These are phyloP conservation scores for Lactarius trivialis DNA, from an alignment of 768 basidiomycete species.

Conservation along the genomic window DNA sequence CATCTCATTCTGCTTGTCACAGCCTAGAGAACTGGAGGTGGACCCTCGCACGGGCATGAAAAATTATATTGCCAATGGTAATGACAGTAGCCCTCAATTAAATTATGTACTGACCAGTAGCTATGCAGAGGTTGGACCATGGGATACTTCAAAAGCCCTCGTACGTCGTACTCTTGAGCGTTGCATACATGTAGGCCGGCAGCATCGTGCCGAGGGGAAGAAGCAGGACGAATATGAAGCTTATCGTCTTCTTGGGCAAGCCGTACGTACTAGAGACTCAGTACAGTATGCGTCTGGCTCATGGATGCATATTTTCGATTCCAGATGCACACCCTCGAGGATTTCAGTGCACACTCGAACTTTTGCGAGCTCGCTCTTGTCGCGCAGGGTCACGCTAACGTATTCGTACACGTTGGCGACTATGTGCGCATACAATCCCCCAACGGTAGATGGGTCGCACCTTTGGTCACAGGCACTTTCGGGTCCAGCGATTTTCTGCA, in stretches of 20 bases:
- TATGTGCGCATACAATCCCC: constrained; percentile 68
- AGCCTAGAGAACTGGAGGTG: constrained; percentile 79
- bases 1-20: background rate
- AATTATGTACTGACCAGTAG: background rate
- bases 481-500: constrained; percentile 75
- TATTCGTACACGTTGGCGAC: constrained; percentile 86
- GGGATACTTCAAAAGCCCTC: constrained; percentile 83
- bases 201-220: constrained; percentile 47
- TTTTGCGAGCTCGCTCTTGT: constrained; percentile 82
- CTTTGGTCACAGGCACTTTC: constrained; percentile 80
- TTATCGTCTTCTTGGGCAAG: constrained; percentile 71
- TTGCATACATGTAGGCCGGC: constrained; percentile 75
- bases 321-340: constrained; percentile 78
- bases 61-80: constrained; percentile 38
- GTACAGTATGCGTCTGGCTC: background rate
- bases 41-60: constrained; percentile 89
- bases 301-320: background rate
- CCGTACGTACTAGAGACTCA: constrained; percentile 31
- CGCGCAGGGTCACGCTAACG: constrained; percentile 61
- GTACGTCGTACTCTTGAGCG: constrained; percentile 65
- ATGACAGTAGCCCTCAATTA: background rate
- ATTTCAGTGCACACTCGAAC: constrained; percentile 86
- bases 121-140: constrained; percentile 52
- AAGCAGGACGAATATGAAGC: constrained; percentile 73
- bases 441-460: constrained; percentile 68